Evolutionary conservation across 1,284 basidiomycete genomes (phyloP).

Genomic region (Erythrobasidium hasegawianum): DNA sequence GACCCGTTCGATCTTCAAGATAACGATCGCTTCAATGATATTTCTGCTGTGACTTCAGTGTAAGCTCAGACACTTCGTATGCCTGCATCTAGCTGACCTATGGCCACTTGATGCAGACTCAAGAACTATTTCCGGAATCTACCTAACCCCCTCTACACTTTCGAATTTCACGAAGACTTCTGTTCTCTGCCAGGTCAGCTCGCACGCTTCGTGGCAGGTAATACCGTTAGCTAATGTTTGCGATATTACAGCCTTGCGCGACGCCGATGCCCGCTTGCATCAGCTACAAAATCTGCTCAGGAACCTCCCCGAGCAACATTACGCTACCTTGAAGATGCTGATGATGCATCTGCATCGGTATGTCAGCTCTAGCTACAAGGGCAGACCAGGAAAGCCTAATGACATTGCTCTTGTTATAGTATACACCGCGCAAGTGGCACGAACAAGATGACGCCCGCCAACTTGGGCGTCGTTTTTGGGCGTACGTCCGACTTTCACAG

Average conservation of each 20-base stretch:
- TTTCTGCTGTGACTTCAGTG: conserved; percentile 92
- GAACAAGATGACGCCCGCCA: conserved; percentile 93
- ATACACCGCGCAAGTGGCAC: conserved; percentile 64
- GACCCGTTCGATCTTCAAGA: conserved; percentile 91
- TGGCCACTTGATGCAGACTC: conserved; percentile 50
- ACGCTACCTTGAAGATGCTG: conserved; percentile 72
- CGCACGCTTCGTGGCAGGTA: neutral
- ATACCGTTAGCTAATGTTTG: conserved; percentile 4
- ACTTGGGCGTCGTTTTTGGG: conserved; percentile 99
- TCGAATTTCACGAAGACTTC: conserved; percentile 85
- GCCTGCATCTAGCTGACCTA: neutral
- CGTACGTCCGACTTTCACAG: conserved; percentile 61
- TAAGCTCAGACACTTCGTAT: neutral
- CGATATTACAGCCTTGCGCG: conserved; percentile 56
- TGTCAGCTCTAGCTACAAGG: no score
- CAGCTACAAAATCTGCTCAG: conserved; percentile 66
- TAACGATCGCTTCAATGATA: conserved; percentile 88
- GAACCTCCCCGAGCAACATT: conserved; percentile 80
- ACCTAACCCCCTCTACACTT: conserved; percentile 85
- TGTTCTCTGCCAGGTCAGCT: conserved; percentile 63
- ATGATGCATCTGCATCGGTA: conserved; percentile 84
- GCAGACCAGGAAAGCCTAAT: no score
- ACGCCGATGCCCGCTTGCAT: conserved; percentile 59
- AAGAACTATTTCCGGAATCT: conserved; percentile 94
- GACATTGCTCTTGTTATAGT: conserved; percentile 51